Evolutionary conservation across 164 flowering plant genomes (phyloP), one percentile per base, ranked within the genome.

Genomic region (Magnolia officinalis): DNA sequence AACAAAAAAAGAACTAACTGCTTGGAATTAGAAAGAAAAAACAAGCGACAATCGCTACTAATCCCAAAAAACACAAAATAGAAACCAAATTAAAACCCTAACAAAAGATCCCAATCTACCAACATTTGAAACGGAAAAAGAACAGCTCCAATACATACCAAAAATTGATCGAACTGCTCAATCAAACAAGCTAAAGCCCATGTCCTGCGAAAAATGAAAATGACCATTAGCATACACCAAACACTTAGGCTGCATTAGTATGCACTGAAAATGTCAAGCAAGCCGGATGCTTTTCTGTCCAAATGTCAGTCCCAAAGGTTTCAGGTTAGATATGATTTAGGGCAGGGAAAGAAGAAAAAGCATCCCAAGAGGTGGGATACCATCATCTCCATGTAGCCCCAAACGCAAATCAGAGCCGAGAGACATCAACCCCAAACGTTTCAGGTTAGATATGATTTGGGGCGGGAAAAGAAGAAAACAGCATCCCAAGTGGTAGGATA

Each of bases 171-270:
- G 6, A 14, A 11, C 71, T 9, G 51, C 85, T 84, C 74, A 87
- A 76, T 87, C 88, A 29, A 85, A 87, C n/a, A 87, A 80, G 79
- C 88, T 80, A 73, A 85, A 87, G 29, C 88, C 87, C 89, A 87
- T 84, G 61, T 87, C 89, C 89, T 85, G 89, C 73, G 76, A 52
- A 16, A 63, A 45, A 63, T 31, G n/a, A 73, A 9, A 29, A 73
- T 16, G 63, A 45, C 66, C 29, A 50, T n/a, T 23, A 63, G 13
- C 70, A 64, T 29, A 24, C 10, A 1, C 8, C 26, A 24, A 20
- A 50, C 10, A 6, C 2, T 37, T 37, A 37, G 45, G 6, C 6
- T 37, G 45, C 45, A 37, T 37, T 37, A 37, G 45, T 5, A 37
- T 37, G 45, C 45, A 37, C 45, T 37, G 45, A 37, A 37, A 37